Evolutionary conservation across 352 stramenopile species (phyloP), one percentile per base, ranked within the genome.

Genomic region (Phytophthora pinifolia): DNA sequence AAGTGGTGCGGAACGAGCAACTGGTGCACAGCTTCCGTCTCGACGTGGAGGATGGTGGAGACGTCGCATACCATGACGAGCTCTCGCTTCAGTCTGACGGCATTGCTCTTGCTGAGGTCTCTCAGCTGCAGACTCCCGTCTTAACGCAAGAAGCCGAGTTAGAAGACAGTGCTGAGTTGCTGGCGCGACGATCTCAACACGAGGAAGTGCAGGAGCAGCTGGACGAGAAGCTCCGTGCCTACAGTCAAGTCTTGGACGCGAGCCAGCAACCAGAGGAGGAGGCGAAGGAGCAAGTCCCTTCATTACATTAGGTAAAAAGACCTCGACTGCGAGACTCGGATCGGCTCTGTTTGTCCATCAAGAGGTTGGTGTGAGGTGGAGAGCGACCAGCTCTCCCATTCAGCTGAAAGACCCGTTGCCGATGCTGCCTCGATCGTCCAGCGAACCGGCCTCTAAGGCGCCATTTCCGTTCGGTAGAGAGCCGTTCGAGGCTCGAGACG

Each of bases 1-100:
- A 86, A 54, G 50, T 83, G 20, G 33, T 88, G 4, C 76, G 74
- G 33, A 73, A 65, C 9, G 75, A 86, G 12, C 65, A 77, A 25
- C 59, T 70, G 5, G 39, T 43, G 0, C 46, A 52, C 10, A 48
- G 47, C 13, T 53, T 68, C 8, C 17, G 70, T 13, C 33, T 67
- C 10, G 51, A 56, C 8, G 9, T 69, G 8, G 36, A 63, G 22
- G 27, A 27, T 15, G 51, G 51, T n/a, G n/a, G n/a, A n/a, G 62
- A 53, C 1, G 41, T 59, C 14, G 43, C 43, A 14, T 42, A 31
- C 22, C 15, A 49, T 17, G 33, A 70, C 27, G 63, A 71, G 0
- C 34, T 62, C 39, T 53, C 56, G 46, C 32, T 58, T 27, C 44
- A 48, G 22, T 58, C 58, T 15, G 46, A 50, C 10, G 45, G 31